Percentiles rank a stretch among this genome's conserved stretches.
Conservation (phyloP, 2,329 filamentous ascomycete species). For the Aspergillus sp. region DNA sequence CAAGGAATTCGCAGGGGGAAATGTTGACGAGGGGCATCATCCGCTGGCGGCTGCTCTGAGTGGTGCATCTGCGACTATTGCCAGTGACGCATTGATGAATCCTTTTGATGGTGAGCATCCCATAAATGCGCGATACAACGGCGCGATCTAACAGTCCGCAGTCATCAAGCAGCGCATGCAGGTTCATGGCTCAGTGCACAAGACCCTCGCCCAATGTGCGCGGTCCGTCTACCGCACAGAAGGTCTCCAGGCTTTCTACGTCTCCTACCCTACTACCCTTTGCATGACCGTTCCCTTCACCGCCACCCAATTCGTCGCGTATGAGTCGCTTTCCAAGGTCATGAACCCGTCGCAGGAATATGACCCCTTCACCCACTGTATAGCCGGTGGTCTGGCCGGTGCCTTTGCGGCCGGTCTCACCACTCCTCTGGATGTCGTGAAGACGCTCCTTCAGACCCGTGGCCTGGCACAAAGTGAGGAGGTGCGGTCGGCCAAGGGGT, state of each 20-base stretch:
- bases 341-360: slow-evolving; percentile 78
- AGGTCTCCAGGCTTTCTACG: slow-evolving; percentile 87
- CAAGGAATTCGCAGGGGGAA: slow-evolving; percentile 92
- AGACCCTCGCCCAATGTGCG: slow-evolving; percentile 79
- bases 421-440: slow-evolving; percentile 95
- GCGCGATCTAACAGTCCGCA: slow-evolving; percentile 32
- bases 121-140: not conserved
- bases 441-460: slow-evolving; percentile 91
- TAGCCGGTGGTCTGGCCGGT: slow-evolving; percentile 85
- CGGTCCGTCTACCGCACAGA: slow-evolving; percentile 79
- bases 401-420: slow-evolving; percentile 90
- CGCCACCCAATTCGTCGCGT: slow-evolving; percentile 92
- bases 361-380: slow-evolving; percentile 88
- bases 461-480: slow-evolving; percentile 76
- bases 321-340: slow-evolving; percentile 89
- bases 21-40: slow-evolving; percentile 76
- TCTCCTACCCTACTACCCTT: slow-evolving; percentile 94
- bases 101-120: slow-evolving; percentile 79
- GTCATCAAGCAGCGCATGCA: slow-evolving; percentile 99
- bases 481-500: slow-evolving; percentile 74
- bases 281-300: slow-evolving; percentile 99
- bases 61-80: slow-evolving; percentile 90
- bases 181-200: slow-evolving; percentile 90
- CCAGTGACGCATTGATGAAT: slow-evolving; percentile 98
- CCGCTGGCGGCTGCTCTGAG: slow-evolving; percentile 92